These are phyloP conservation scores for Wickerhamomyces hampshirensis DNA, from an alignment of 805 yeast genomes.

Conservation along the genomic window DNA sequence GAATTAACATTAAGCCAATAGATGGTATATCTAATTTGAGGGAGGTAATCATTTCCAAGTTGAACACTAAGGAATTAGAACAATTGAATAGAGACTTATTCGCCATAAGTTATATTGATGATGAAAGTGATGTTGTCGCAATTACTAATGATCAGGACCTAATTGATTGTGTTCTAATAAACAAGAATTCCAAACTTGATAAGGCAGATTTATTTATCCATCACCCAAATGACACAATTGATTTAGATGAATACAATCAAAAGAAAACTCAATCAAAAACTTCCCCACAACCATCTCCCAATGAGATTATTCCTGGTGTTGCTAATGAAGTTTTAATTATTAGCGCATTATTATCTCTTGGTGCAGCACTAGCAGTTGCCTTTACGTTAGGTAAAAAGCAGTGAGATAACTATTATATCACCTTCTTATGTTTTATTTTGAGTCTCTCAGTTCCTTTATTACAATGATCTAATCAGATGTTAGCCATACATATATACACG, in stretches of 20 bases:
- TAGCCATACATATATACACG: too few relatives aligned
- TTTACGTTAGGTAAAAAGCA: slow-evolving; percentile 44
- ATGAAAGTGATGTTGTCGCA: slow-evolving; percentile 77
- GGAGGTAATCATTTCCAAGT: slow-evolving; percentile 32
- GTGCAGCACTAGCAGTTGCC: slow-evolving; percentile 53
- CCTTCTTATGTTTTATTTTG: too few relatives aligned
- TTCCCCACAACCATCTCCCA: slow-evolving; percentile 1
- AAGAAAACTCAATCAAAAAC: slow-evolving; percentile 10
- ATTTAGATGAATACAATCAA: slow-evolving; percentile 21
- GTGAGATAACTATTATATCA: too few relatives aligned
- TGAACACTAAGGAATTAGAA: slow-evolving; percentile 32
- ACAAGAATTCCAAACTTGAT: slow-evolving; percentile 41
- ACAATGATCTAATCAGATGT: too few relatives aligned
- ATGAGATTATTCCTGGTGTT: slow-evolving; percentile 42
- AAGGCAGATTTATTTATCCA: slow-evolving; percentile 74
- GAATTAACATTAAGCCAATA: slow-evolving; percentile 53
- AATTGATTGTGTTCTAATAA: slow-evolving; percentile 61
- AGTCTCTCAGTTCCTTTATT: too few relatives aligned
- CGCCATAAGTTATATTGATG: slow-evolving; percentile 76
- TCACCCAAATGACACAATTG: slow-evolving; percentile 48
- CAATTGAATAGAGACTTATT: slow-evolving; percentile 35
- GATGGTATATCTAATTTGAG: slow-evolving; percentile 52
- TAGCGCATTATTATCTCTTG: slow-evolving; percentile 55
- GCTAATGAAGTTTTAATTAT: slow-evolving; percentile 61
- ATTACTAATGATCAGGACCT: slow-evolving; percentile 73